Percentiles rank a stretch among this genome's conserved stretches.
Evolutionary conservation across 345 rosid species (phyloP).

Genomic region (Kernera saxatilis): DNA sequence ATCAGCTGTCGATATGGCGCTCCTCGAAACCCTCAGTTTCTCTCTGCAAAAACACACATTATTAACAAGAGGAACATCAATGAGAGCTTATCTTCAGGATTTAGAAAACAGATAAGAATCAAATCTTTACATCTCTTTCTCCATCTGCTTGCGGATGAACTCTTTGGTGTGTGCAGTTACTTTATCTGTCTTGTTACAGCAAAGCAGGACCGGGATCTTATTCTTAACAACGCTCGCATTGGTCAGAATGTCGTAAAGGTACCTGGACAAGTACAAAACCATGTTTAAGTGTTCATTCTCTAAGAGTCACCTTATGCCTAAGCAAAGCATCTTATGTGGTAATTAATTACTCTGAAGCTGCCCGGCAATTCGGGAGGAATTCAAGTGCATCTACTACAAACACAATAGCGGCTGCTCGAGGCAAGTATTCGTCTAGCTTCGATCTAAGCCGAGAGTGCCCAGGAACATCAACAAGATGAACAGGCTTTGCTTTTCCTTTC

Average conservation of each 20-base stretch:
- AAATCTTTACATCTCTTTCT: constrained; percentile 80
- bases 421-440: constrained; percentile 76
- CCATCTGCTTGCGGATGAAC: constrained; percentile 81
- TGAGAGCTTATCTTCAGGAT: background rate
- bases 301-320: background rate
- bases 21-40: constrained; percentile 42
- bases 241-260: constrained; percentile 84
- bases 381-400: constrained; percentile 89
- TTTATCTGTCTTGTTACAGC: constrained; percentile 93
- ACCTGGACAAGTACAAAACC: constrained; percentile 39
- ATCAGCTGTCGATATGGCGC: constrained; percentile 73
- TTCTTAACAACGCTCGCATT: constrained; percentile 65
- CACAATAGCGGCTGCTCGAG: constrained; percentile 80
- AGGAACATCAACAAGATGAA: constrained; percentile 90
- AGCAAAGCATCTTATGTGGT: background rate
- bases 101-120: background rate
- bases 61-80: background rate
- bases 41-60: constrained; percentile 11
- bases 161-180: constrained; percentile 93
- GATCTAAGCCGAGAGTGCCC: constrained; percentile 86
- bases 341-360: constrained; percentile 58
- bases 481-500: constrained; percentile 67
- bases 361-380: constrained; percentile 68
- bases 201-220: constrained; percentile 70
- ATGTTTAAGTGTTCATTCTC: background rate